phyloP scores from a whole-genome alignment of 2,329 filamentous ascomycete species.

The Claviceps fusiformis region DNA sequence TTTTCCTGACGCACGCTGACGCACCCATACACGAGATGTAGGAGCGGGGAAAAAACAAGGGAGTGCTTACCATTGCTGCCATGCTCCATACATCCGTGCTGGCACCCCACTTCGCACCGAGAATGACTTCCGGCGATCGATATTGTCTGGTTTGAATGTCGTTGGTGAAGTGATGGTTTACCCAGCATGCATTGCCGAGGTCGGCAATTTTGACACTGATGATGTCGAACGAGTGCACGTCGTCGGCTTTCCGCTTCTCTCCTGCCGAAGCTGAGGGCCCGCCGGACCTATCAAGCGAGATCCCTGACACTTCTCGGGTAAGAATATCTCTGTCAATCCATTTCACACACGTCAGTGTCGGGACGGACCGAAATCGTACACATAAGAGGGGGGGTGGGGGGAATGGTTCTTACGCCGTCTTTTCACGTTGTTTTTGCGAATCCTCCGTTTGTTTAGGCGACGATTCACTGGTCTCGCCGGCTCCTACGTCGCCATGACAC shows the following conservation, averaged over 20 bases:
- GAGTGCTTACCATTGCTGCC: constrained; percentile 79
- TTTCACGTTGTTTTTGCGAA: constrained; percentile 73
- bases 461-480: constrained; percentile 25
- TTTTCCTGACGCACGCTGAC: no score
- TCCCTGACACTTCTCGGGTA: constrained; percentile 85
- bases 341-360: constrained; percentile 4
- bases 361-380: background rate
- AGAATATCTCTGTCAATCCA: constrained; percentile 56
- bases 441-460: constrained; percentile 44
- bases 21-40: background rate
- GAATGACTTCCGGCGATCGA: constrained; percentile 88
- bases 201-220: constrained; percentile 99
- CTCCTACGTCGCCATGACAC: constrained; percentile 12
- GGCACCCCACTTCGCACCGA: constrained; percentile 97
- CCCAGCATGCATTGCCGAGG: constrained; percentile 96
- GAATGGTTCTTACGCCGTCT: constrained; percentile 62
- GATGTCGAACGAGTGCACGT: constrained; percentile 48
- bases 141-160: constrained; percentile 98
- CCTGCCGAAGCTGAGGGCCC: constrained; percentile 36
- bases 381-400: background rate
- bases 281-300: constrained; percentile 69
- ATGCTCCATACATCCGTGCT: constrained; percentile 99
- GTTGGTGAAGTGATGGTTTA: constrained; percentile 97
- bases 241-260: constrained; percentile 50
- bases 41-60: background rate